Evolutionary conservation across 352 stramenopile genomes (phyloP).

Genomic region (Phytopythium helicoides): DNA sequence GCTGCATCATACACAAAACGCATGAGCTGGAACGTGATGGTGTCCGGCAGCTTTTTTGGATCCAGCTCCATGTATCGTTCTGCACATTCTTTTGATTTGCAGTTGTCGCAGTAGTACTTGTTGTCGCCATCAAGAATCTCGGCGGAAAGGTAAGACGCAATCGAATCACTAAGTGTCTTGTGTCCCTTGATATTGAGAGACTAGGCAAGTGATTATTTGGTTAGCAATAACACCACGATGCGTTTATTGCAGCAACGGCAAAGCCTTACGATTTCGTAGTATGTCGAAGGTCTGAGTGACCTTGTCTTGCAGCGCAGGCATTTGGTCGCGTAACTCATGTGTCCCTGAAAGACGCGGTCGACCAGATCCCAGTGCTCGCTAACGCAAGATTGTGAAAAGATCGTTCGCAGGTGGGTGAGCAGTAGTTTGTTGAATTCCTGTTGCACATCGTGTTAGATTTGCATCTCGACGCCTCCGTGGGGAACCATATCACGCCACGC

Average conservation of each 20-base stretch:
- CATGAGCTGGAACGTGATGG: constrained; percentile 82
- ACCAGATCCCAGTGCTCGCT: constrained; percentile 61
- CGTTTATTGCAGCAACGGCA: neutral
- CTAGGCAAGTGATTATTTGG: constrained; percentile 13
- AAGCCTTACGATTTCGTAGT: constrained; percentile 74
- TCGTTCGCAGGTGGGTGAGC: constrained; percentile 69
- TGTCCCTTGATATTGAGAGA: constrained; percentile 87
- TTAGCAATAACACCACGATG: neutral
- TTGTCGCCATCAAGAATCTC: constrained; percentile 85
- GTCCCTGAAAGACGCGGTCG: constrained; percentile 73
- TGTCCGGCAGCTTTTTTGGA: constrained; percentile 44
- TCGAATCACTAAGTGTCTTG: constrained; percentile 64
- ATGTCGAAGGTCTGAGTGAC: constrained; percentile 63
- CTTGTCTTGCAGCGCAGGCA: constrained; percentile 69
- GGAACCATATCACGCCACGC: neutral
- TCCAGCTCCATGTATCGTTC: constrained; percentile 75
- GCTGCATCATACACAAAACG: constrained; percentile 85
- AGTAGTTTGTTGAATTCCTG: constrained; percentile 89
- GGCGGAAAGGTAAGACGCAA: constrained; percentile 63
- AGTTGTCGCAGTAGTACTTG: constrained; percentile 84
- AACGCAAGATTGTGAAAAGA: constrained; percentile 67
- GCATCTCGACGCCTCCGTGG: neutral
- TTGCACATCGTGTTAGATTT: neutral
- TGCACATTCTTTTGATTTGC: constrained; percentile 69
- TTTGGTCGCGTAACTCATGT: constrained; percentile 85